These are phyloP conservation scores for Lactarius pseudohatsudake DNA, from an alignment of 768 basidiomycete species.

Conservation along the genomic window DNA sequence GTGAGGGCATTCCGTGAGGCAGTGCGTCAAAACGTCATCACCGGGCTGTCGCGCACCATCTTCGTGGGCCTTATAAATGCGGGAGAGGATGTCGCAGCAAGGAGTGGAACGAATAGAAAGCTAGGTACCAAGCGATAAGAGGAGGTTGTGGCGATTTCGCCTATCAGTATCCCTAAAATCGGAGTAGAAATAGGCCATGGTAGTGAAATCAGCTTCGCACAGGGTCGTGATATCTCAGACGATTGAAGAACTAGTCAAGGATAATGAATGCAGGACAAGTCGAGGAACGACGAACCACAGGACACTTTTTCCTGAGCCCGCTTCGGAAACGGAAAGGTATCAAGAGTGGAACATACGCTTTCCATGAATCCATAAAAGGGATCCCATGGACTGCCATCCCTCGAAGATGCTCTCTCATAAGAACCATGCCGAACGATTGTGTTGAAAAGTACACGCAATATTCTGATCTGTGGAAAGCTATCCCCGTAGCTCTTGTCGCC, in stretches of 20 bases:
- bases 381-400: neutral
- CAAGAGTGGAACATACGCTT: neutral
- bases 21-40: neutral
- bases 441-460: too few species aligned
- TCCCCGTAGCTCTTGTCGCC: too few species aligned
- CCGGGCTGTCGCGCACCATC: neutral
- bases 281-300: neutral
- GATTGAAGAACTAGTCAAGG: neutral
- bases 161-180: neutral
- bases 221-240: neutral
- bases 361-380: neutral
- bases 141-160: neutral
- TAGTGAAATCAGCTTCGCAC: neutral
- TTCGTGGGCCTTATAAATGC: neutral
- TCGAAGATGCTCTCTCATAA: neutral
- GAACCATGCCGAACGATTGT: too few species aligned
- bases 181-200: neutral
- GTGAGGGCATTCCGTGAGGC: neutral
- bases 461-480: too few species aligned
- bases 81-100: neutral
- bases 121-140: neutral
- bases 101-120: neutral
- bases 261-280: neutral
- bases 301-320: neutral
- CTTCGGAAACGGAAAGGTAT: neutral